Percentiles rank a stretch among this genome's conserved stretches.
These are phyloP conservation scores for Phalaenopsis aphrodite DNA, from an alignment of 106 monocot genomes.

Conservation along the genomic window DNA sequence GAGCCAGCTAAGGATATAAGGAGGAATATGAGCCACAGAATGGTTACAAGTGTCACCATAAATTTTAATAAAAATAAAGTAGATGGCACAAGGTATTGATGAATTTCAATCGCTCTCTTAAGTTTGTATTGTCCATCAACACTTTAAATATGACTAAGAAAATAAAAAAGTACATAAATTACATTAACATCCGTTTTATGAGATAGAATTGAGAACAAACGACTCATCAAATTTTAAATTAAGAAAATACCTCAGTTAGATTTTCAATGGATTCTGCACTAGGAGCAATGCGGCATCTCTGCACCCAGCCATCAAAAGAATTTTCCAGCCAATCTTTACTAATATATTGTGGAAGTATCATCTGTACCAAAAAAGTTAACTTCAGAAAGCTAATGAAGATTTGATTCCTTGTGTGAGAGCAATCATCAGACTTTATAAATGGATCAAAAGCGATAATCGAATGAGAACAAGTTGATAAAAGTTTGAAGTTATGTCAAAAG, in stretches of 20 bases:
- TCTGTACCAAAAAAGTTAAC: conserved; percentile 45
- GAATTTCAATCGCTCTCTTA: not conserved
- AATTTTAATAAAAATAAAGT: not conserved
- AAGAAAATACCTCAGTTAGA: conserved; percentile 49
- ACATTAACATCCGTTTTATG: not conserved
- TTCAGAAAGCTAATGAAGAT: not conserved
- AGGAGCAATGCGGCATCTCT: conserved; percentile 48
- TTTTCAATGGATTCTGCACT: conserved; percentile 74
- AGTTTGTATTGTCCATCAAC: not conserved
- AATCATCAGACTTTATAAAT: not conserved
- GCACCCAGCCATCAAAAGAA: conserved; percentile 52
- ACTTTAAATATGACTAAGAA: not conserved
- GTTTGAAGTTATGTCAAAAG: not conserved
- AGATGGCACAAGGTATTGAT: not conserved
- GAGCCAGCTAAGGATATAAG: not conserved
- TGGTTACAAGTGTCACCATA: not conserved
- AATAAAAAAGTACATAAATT: not conserved
- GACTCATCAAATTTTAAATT: conserved; percentile 7
- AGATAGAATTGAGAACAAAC: not conserved
- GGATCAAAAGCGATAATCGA: not conserved
- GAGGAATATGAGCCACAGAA: not conserved
- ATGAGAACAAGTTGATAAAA: not conserved
- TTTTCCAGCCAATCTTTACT: conserved; percentile 51
- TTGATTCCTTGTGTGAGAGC: not conserved
- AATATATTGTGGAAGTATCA: conserved; percentile 71